Evolutionary conservation across 495 filamentous ascomycete genomes (phyloP), one percentile per base, ranked within the genome.

Genomic region (Ramalina intermedia): DNA sequence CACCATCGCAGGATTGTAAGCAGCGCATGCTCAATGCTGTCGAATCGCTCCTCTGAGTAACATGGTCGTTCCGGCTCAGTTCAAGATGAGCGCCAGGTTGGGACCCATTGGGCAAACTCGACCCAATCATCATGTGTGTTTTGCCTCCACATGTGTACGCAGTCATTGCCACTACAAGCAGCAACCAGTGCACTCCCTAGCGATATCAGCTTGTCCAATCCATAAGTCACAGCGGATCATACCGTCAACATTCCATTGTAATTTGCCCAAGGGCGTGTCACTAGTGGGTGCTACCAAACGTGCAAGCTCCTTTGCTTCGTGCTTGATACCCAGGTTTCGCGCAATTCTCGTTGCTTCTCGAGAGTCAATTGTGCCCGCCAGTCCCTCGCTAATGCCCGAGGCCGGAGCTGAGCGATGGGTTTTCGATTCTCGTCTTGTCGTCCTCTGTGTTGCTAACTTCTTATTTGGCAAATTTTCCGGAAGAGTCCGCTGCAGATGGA

Each of bases 101-200:
- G 49, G 27, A 38, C 65, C 2, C 67, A 67, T 50, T 73, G 70
- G 6, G 72, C 72, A 53, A 66, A 75, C 47, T 73, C 71, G 17
- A 73, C 59, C 67, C 68, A 75, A 48, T 70, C 64, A 16, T 69
- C 70, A 17, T 63, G 63, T 33, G 73, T 37, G 18, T 62, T 64
- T 47, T 68, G 68, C 48, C 71, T 75, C 72, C 72, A 75, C 43
- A 75, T 67, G 35, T 71, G 68, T 26, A 71, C 66, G 29, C 58
- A 58, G 3, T 71, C 70, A 52, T 72, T 67, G 39, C 73, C 70
- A 1, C 72, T 71, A 3, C 29, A 33, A 7, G 69, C 68, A 11
- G 71, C 71, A 12, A 72, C 68, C 23, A 75, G 59, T 23, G 64
- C 65, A 51, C 71, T 70, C 26, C 71, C 72, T 75, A 44, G 37